Conservation (phyloP, 1,284 basidiomycete species). For the Marasmius tenuissimus region DNA sequence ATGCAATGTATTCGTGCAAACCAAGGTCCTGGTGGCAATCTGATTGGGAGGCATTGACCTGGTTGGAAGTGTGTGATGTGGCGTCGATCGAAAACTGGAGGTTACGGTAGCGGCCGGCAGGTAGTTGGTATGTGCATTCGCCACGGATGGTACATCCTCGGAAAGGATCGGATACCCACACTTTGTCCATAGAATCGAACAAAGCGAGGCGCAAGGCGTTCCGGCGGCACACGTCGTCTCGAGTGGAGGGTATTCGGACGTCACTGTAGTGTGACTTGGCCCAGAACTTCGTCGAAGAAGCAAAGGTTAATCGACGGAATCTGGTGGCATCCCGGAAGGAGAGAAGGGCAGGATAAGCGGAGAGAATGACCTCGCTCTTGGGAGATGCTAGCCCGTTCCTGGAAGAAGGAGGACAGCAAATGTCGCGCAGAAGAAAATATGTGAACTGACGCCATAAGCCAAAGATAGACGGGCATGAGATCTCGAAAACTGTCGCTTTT, state of each 20-base stretch:
- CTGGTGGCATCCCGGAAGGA: background rate
- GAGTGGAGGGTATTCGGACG: conserved; percentile 24
- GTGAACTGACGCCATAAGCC: conserved; percentile 44
- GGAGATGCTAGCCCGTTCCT: conserved; percentile 5
- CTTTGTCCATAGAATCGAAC: conserved; percentile 18
- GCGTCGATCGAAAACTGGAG: conserved; percentile 36
- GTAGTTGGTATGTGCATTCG: conserved; percentile 25
- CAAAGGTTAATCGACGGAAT: conserved; percentile 31
- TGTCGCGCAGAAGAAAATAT: conserved; percentile 33
- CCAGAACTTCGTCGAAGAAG: conserved; percentile 42
- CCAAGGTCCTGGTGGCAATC: conserved; percentile 34
- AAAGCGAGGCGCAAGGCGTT: conserved; percentile 31
- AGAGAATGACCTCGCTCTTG: background rate
- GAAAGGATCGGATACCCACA: conserved; percentile 15
- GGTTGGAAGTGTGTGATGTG: conserved; percentile 41
- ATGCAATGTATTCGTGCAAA: conserved; percentile 44
- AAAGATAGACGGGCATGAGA: conserved; percentile 38
- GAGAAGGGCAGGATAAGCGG: conserved; percentile 10
- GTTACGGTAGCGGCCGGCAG: conserved; percentile 29
- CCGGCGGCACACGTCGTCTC: conserved; percentile 28
- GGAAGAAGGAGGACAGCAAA: conserved; percentile 21
- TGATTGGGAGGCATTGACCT: conserved; percentile 40
- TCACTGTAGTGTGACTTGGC: conserved; percentile 33
- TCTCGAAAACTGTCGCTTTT: conserved; percentile 42
- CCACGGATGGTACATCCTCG: conserved; percentile 7